Evolutionary conservation across 805 yeast genomes (phyloP), one percentile per base, ranked within the genome.

Genomic region (Candida awuae): DNA sequence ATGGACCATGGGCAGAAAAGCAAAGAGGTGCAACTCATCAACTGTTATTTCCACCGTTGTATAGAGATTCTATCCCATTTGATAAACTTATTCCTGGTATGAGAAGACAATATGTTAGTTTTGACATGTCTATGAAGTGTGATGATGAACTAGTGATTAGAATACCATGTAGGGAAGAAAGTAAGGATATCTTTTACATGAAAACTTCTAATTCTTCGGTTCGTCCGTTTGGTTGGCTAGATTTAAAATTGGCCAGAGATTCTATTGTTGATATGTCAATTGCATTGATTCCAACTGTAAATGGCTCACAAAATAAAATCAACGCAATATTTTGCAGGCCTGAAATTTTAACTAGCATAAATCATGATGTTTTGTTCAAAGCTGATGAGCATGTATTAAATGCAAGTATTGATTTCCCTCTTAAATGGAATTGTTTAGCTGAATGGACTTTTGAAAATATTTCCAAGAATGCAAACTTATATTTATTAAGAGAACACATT

Each of bases 1-100:
- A 85, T 54, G 98, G 98, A 0, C 95, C 98, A 0, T 90, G 97
- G 96, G 84, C 96, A 0, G 94, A 92, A 43, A 75, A 90, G 27
- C 94, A 92, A 56, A 58, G 95, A 14, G 67, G 67, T 2, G 71
- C 77, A 2, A 51, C 88, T 8, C 87, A 80, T 41, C 60, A 66
- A 13, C 62, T 79, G 60, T 62, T 92, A 18, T 75, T 81, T 40
- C 98, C 98, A 0, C 56, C 70, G 0, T 54, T 76, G 9, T 73
- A 81, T 19, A 60, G 79, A 34, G 84, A 86, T 50, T 60, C 76
- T 3, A 49, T 51, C 9, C 71, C 77, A 0, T 55, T 56, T 5
- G 43, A 42, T 16, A 35, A 37, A 5, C 58, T 72, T 4, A 36
- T 41, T 1, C 65, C 77, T 0, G 90, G 88, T 0, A 56, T 65